These are phyloP conservation scores for Salix dunnii DNA, from an alignment of 345 rosid genomes.

Conservation along the genomic window DNA sequence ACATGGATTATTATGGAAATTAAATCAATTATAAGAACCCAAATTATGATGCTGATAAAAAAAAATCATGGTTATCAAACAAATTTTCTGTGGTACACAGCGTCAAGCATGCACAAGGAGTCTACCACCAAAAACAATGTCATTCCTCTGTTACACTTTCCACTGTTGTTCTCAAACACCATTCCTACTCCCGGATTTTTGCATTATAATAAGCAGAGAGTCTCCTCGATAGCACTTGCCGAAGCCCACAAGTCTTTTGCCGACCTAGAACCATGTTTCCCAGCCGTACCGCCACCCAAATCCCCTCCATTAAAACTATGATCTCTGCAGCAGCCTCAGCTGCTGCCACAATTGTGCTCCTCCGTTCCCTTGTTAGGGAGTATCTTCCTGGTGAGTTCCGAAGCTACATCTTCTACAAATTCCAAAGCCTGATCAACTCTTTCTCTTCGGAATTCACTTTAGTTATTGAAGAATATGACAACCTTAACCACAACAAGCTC, in stretches of 20 bases:
- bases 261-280: neutral
- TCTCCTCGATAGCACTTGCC: too few species aligned
- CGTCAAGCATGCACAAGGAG: too few species aligned
- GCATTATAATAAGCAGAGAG: too few species aligned
- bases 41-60: too few species aligned
- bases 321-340: slow-evolving; percentile 37
- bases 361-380: slow-evolving; percentile 29
- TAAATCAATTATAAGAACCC: too few species aligned
- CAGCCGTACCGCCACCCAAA: slow-evolving; percentile 17
- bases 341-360: slow-evolving; percentile 33
- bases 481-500: slow-evolving; percentile 30
- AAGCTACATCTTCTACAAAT: slow-evolving; percentile 17
- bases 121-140: too few species aligned
- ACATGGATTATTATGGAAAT: too few species aligned
- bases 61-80: too few species aligned
- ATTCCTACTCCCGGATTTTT: too few species aligned
- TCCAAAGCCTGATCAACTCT: slow-evolving; percentile 15
- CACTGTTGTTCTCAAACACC: too few species aligned
- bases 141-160: too few species aligned
- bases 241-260: neutral
- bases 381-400: slow-evolving; percentile 37
- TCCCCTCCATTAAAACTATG: slow-evolving; percentile 21
- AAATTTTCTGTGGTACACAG: too few species aligned
- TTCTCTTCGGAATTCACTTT: slow-evolving; percentile 27
- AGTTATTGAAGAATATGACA: slow-evolving; percentile 35